These are phyloP conservation scores for Symbiodinium pilosum DNA, from an alignment of 73 alveolate species.

Conservation along the genomic window DNA sequence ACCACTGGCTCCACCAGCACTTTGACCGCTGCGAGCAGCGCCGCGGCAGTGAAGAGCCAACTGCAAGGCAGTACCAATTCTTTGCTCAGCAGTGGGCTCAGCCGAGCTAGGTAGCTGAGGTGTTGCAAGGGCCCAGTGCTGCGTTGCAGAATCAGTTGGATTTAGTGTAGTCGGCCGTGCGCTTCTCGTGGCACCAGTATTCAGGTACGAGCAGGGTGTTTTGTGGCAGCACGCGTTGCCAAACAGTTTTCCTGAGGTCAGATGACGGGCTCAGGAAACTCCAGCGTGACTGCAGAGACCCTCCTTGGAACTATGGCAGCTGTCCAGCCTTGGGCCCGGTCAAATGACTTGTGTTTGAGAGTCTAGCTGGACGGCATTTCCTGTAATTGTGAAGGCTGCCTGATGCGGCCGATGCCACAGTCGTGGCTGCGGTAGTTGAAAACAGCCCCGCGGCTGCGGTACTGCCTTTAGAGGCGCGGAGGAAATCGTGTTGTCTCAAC, in stretches of 20 bases:
- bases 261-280: not conserved
- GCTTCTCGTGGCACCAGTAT: no score
- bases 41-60: not conserved
- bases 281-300: not conserved
- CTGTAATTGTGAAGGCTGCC: no score
- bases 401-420: no score
- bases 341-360: not conserved
- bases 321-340: not conserved
- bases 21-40: not conserved
- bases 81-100: no score
- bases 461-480: constrained; percentile 26
- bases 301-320: not conserved
- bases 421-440: not conserved
- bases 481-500: no score
- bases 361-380: not conserved
- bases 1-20: not conserved
- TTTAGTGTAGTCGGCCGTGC: no score
- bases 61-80: not conserved
- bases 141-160: no score
- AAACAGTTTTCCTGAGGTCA: no score
- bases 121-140: no score
- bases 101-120: no score
- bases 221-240: no score
- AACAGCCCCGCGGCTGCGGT: constrained; percentile 54
- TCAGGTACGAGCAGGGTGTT: no score